Evolutionary conservation across 371 early-diverging fungal species (phyloP).

Genomic region (Smittium culicis): DNA sequence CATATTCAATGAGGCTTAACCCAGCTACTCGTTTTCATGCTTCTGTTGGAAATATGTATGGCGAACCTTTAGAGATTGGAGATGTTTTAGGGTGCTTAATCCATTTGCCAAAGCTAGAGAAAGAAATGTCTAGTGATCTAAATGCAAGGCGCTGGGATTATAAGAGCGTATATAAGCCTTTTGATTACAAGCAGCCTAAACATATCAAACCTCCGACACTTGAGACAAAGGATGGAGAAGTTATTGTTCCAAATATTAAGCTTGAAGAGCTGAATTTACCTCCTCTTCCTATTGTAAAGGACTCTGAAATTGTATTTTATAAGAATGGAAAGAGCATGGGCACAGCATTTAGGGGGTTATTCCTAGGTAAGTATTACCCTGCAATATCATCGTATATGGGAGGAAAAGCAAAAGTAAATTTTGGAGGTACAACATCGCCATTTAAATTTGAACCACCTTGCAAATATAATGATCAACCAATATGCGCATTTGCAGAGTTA

Average conservation of each 20-base stretch:
- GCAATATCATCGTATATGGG: no score
- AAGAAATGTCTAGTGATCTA: conserved; percentile 29
- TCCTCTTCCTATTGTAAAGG: conserved; percentile 24
- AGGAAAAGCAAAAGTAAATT: no score
- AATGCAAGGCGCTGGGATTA: conserved; percentile 28
- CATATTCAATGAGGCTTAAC: conserved; percentile 43
- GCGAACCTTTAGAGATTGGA: conserved; percentile 29
- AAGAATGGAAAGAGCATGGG: conserved; percentile 46
- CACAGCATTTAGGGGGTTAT: no score
- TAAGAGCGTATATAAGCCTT: conserved; percentile 25
- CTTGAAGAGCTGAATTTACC: no score
- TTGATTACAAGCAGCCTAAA: conserved; percentile 25
- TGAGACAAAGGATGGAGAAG: no score
- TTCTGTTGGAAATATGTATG: conserved; percentile 27
- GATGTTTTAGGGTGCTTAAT: conserved; percentile 49
- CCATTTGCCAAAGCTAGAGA: conserved; percentile 35
- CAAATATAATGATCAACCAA: no score
- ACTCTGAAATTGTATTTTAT: conserved; percentile 42
- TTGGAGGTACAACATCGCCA: no score
- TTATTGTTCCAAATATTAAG: no score
- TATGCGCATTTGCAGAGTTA: no score
- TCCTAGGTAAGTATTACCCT: no score
- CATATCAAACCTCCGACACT: no score
- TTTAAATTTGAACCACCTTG: no score
- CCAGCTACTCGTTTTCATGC: conserved; percentile 47